A percentile compares a stretch with the other conserved stretches of the same genome.
Conservation (phyloP, 805 yeast species). For the Wickerhamomyces canadensis region DNA sequence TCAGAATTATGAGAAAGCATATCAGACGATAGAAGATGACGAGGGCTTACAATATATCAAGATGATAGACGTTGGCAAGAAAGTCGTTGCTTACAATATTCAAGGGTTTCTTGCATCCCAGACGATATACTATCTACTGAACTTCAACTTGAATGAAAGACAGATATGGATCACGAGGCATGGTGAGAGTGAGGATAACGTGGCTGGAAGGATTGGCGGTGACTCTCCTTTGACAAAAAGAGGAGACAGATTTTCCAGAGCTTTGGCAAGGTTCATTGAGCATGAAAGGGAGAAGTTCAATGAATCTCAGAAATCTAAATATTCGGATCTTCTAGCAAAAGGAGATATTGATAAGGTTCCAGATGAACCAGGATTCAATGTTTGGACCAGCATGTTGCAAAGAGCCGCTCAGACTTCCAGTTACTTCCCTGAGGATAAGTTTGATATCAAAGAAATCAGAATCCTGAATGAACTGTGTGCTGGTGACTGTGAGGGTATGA, state of each 20-base stretch:
- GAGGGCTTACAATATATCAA: constrained; percentile 80
- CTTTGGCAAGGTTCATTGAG: constrained; percentile 70
- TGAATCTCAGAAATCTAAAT: constrained; percentile 49
- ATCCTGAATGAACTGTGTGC: constrained; percentile 94
- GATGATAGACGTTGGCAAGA: constrained; percentile 94
- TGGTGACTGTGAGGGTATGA: constrained; percentile 88
- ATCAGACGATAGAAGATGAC: constrained; percentile 81
- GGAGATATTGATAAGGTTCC: constrained; percentile 35
- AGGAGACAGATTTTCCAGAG: constrained; percentile 68
- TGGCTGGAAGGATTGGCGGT: constrained; percentile 86
- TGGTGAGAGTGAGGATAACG: constrained; percentile 87
- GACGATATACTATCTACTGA: constrained; percentile 81
- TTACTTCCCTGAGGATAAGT: constrained; percentile 66
- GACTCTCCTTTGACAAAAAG: constrained; percentile 76
- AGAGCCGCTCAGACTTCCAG: constrained; percentile 77
- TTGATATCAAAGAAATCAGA: constrained; percentile 80
- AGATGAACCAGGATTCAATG: constrained; percentile 73
- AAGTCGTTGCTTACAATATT: constrained; percentile 86
- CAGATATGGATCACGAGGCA: constrained; percentile 95
- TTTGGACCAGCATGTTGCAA: constrained; percentile 86
- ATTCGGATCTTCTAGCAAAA: constrained; percentile 30
- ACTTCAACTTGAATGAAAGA: constrained; percentile 82
- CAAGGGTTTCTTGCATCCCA: constrained; percentile 89
- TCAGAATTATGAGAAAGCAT: constrained; percentile 79
- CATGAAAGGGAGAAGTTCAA: constrained; percentile 67